phyloP scores from a whole-genome alignment of 495 filamentous ascomycete genomes.

The Chaetomium cochliodes region DNA sequence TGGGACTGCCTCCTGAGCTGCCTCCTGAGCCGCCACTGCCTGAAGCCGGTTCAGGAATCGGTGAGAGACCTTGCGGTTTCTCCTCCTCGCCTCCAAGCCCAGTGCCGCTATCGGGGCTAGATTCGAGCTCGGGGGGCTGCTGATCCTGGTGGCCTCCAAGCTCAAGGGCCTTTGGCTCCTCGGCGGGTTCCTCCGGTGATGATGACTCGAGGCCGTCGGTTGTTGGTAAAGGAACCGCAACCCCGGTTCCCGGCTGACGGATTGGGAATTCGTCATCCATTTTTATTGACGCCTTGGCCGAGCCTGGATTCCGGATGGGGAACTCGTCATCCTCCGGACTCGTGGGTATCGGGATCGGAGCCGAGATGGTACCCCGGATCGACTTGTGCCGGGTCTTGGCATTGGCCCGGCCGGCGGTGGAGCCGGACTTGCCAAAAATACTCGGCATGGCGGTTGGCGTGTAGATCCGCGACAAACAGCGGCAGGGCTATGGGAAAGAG shows the following conservation, averaged over 20 bases:
- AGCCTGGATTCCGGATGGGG: conserved; percentile 43
- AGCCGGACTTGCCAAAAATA: conserved; percentile 41
- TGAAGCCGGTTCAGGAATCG: neutral
- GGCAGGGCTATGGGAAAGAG: neutral
- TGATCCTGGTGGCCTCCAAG: neutral
- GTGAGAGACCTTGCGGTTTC: neutral
- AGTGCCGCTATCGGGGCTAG: neutral
- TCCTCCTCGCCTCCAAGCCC: conserved; percentile 10
- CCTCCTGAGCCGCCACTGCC: conserved; percentile 14
- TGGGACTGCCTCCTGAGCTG: conserved; percentile 21
- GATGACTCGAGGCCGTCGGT: conserved; percentile 23
- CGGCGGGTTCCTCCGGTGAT: conserved; percentile 28
- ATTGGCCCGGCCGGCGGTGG: conserved; percentile 43
- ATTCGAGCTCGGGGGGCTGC: neutral
- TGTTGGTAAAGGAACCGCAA: conserved; percentile 35
- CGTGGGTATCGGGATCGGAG: conserved; percentile 48
- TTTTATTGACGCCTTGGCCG: conserved; percentile 32
- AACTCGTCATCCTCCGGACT: conserved; percentile 48
- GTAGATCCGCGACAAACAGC: conserved; percentile 1
- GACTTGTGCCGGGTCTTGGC: conserved; percentile 42
- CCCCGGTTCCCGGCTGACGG: conserved; percentile 40
- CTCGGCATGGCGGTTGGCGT: conserved; percentile 29
- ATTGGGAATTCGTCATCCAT: conserved; percentile 46
- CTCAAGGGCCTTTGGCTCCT: conserved; percentile 3
- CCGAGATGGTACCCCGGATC: conserved; percentile 54